These are phyloP conservation scores for Aspergillus mulundensis DNA, from an alignment of 495 filamentous ascomycete genomes.

Conservation along the genomic window DNA sequence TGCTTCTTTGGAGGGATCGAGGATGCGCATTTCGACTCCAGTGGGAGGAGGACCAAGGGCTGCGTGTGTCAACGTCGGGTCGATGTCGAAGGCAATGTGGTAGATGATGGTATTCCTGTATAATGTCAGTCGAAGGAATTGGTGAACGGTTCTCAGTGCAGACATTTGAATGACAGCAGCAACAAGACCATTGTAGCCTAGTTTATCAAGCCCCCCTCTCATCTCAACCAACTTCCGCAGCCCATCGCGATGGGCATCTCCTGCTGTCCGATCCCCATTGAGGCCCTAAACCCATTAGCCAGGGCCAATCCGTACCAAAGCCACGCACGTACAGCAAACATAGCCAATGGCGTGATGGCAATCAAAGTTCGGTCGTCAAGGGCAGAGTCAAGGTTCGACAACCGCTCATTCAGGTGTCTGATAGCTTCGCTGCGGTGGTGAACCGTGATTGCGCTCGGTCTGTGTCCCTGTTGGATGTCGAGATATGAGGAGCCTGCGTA, in stretches of 20 bases:
- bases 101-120: slow-evolving; percentile 4
- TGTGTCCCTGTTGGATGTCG: neutral
- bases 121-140: neutral
- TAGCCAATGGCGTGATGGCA: slow-evolving; percentile 1
- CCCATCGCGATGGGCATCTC: neutral
- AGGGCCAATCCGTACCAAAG: too few relatives aligned
- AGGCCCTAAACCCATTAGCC: neutral
- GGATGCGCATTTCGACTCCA: slow-evolving; percentile 1
- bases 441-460: slow-evolving; percentile 3
- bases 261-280: neutral
- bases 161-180: neutral
- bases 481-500: slow-evolving; percentile 8
- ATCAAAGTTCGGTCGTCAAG: slow-evolving; percentile 8
- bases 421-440: slow-evolving; percentile 6
- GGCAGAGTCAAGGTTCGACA: neutral
- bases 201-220: neutral
- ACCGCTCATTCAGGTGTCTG: slow-evolving; percentile 2
- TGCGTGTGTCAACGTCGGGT: neutral
- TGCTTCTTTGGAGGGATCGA: neutral
- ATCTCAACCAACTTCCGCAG: neutral
- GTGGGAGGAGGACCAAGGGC: neutral
- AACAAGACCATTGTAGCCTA: neutral
- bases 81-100: slow-evolving; percentile 4
- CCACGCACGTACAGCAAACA: slow-evolving; percentile 8
- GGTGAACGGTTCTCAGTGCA: too few relatives aligned